Percentiles rank a stretch among this genome's conserved stretches.
These are phyloP conservation scores for Penicillium waksmanii DNA, from an alignment of 495 filamentous ascomycete species.

Conservation along the genomic window DNA sequence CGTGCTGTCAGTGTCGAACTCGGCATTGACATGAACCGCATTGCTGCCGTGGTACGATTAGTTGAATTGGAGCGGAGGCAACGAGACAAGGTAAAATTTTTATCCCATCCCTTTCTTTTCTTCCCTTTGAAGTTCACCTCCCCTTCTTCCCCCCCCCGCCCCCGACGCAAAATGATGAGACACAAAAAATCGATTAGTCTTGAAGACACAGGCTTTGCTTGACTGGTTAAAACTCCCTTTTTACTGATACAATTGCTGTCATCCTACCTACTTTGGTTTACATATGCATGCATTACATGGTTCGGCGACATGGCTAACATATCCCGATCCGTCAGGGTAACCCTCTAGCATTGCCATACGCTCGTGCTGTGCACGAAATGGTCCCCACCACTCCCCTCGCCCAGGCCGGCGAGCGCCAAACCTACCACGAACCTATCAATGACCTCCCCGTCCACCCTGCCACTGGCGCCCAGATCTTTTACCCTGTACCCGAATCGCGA, in stretches of 20 bases:
- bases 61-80: constrained; percentile 84
- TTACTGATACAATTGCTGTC: constrained; percentile 33
- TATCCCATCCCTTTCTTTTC: constrained; percentile 27
- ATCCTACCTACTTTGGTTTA: constrained; percentile 8
- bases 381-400: constrained; percentile 61
- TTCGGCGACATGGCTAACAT: constrained; percentile 21
- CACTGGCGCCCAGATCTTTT: constrained; percentile 84
- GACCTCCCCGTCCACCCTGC: constrained; percentile 81
- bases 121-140: constrained; percentile 11
- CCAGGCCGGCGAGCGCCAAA: constrained; percentile 23
- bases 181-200: constrained; percentile 96
- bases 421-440: constrained; percentile 82
- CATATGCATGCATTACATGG: constrained; percentile 1
- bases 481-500: constrained; percentile 87
- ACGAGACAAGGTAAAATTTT: constrained; percentile 66
- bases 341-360: constrained; percentile 74
- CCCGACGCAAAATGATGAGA: constrained; percentile 62
- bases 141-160: no score
- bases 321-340: constrained; percentile 62
- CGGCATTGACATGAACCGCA: constrained; percentile 80
- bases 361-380: constrained; percentile 77
- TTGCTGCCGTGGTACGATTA: constrained; percentile 86
- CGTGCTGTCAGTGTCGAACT: constrained; percentile 77
- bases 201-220: constrained; percentile 73
- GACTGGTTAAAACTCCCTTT: constrained; percentile 69